A percentile compares a stretch with the other conserved stretches of the same genome.
Conservation (phyloP, 176 grass and related monocot genomes). For the Ensete ventricosum region DNA sequence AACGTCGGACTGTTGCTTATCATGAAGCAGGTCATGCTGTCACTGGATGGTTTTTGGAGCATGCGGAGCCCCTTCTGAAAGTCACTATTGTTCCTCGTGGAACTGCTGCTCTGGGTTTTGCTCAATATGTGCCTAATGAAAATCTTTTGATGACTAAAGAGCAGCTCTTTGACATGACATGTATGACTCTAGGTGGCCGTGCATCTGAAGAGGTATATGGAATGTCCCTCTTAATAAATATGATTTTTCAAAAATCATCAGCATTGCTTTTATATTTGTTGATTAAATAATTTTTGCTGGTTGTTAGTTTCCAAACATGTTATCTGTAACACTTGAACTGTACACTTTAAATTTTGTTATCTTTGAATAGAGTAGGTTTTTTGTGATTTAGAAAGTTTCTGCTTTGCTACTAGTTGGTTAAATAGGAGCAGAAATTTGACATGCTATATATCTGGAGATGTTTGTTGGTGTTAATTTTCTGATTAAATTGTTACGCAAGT, state of each 20-base stretch:
- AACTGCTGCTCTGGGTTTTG: constrained; percentile 79
- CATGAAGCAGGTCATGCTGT: constrained; percentile 97
- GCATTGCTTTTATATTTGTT: neutral
- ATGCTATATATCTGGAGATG: neutral
- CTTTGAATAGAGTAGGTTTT: neutral
- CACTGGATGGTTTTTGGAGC: constrained; percentile 92
- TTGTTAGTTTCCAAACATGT: too few relatives aligned
- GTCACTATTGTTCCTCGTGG: constrained; percentile 92
- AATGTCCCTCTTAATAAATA: neutral
- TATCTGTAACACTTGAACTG: too few relatives aligned
- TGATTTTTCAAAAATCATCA: neutral
- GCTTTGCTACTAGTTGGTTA: neutral
- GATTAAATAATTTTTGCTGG: neutral
- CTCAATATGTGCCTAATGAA: constrained; percentile 82
- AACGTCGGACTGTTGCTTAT: constrained; percentile 76
- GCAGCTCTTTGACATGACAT: constrained; percentile 85
- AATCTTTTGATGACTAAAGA: constrained; percentile 97
- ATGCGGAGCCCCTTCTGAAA: constrained; percentile 84
- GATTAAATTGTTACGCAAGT: neutral
- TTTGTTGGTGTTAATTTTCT: neutral
- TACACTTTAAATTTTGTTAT: too few relatives aligned
- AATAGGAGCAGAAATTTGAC: neutral
- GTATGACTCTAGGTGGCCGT: constrained; percentile 84
- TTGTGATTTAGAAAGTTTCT: neutral
- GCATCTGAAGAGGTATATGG: constrained; percentile 77